Conservation (phyloP, 2,329 filamentous ascomycete genomes). For the Penicillium brasilianum region DNA sequence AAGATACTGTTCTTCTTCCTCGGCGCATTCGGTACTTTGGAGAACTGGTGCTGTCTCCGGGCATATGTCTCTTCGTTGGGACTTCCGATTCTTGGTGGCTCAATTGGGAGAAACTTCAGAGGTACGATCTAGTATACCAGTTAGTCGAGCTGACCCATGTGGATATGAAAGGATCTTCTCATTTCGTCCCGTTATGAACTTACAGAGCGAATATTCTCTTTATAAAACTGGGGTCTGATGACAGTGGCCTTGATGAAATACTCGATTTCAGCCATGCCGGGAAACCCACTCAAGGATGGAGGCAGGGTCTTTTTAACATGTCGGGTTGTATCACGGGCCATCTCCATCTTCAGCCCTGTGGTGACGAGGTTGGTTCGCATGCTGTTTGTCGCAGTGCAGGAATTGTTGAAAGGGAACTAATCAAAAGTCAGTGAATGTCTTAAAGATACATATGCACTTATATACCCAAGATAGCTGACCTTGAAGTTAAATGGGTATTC, state of each 20-base stretch:
- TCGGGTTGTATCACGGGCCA: conserved; percentile 50
- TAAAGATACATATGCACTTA: neutral
- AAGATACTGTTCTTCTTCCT: conserved; percentile 68
- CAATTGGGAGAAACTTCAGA: conserved; percentile 90
- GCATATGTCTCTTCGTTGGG: conserved; percentile 83
- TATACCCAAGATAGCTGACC: conserved; percentile 34
- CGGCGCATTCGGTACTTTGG: conserved; percentile 38
- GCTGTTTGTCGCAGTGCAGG: conserved; percentile 51
- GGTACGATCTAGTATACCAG: conserved; percentile 50
- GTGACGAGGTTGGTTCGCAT: conserved; percentile 54
- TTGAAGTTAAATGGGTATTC: conserved; percentile 58
- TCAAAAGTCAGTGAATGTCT: conserved; percentile 5
- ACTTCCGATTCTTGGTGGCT: conserved; percentile 74
- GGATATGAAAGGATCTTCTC: neutral
- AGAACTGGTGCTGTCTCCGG: conserved; percentile 69
- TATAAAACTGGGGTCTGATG: conserved; percentile 83
- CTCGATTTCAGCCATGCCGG: conserved; percentile 83
- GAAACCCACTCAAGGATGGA: conserved; percentile 85
- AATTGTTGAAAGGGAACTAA: conserved; percentile 57
- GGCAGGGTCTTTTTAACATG: conserved; percentile 89
- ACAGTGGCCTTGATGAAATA: conserved; percentile 98
- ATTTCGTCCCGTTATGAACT: conserved; percentile 9
- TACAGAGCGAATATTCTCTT: conserved; percentile 77
- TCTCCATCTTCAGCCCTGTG: conserved; percentile 51
- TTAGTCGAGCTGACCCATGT: neutral